Base-by-base conservation (phyloP, 164 flowering plant species). In the Piper longum region DNA sequence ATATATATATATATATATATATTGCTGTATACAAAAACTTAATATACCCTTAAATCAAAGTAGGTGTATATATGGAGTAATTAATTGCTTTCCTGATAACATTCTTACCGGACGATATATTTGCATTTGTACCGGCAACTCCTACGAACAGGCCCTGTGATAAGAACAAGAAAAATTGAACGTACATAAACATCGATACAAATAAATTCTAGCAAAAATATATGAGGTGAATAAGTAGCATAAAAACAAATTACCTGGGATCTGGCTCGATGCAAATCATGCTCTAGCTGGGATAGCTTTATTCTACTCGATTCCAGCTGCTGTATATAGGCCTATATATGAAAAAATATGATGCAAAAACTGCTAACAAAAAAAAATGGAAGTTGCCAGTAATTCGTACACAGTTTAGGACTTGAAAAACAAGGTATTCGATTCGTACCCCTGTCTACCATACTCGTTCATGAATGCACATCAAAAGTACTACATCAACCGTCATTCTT, bases 231-330 rank as follows among this genome's bases (percentile, higher is more conserved):
- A 26, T 26, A 26, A 26, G 36, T 26, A 26, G 36, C 36, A 26
- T 26, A 26, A 26, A 26, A 26, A 26, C 36, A 26, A 26, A 26
- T 26, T 26, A 89, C 98, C 97, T 93, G 97, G 54, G 95, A 73
- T 67, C 96, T 81, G 9, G 95, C 89, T 71, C 96, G 75, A 57
- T 90, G 97, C 70, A 93, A 91, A 57, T 93, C 97, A 80, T 88
- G 95, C 65, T 93, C 99, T 7, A 93, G 70, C 75, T 90, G 97
- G 65, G 82, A 64, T 16, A 93, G 89, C 82, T 84, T 93, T 62
- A 93, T 82, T 63, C 96, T 86, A 74, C 97, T 93, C 8, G 90
- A 60, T 69, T 93, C 99, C 56, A 93, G 81, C 79, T 93, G 97
- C 77, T 93, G 99, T 61, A 93, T 91, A 74, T 93, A 93, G 4